A percentile compares a stretch with the other conserved stretches of the same genome.
Conservation (phyloP, 164 flowering plant genomes). For the Tinospora cordifolia region DNA sequence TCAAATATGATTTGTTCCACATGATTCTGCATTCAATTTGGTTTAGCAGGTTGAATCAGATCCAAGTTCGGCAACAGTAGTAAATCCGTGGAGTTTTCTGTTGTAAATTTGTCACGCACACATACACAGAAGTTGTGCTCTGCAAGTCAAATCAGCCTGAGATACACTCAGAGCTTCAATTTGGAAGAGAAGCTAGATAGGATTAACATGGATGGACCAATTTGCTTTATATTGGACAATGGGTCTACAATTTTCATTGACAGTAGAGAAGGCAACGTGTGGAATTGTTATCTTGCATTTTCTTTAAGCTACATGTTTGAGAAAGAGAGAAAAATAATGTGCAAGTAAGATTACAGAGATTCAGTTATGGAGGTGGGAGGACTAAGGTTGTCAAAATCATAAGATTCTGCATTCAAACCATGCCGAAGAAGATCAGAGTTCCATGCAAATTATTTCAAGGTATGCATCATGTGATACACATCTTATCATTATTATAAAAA, state of each 20-base stretch:
- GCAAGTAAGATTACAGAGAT: too few species aligned
- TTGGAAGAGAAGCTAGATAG: neutral
- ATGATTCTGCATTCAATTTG: slow-evolving; percentile 12
- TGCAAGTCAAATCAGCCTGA: neutral
- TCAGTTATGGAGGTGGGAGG: neutral
- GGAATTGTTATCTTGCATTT: neutral
- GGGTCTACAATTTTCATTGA: neutral
- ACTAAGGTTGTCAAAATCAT: neutral
- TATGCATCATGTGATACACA: neutral
- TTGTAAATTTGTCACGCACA: neutral
- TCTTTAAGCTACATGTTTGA: neutral
- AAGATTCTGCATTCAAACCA: neutral
- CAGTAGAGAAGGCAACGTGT: neutral
- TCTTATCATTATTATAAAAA: neutral
- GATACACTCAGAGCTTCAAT: neutral
- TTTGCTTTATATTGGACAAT: neutral
- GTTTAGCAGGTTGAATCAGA: slow-evolving; percentile 11
- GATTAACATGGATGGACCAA: neutral
- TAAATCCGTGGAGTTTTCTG: neutral
- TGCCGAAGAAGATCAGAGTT: neutral
- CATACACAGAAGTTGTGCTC: neutral
- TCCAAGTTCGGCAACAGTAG: slow-evolving; percentile 4
- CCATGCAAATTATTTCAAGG: neutral
- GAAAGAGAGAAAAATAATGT: neutral
- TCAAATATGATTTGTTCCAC: slow-evolving; percentile 12